Evolutionary conservation across 768 basidiomycete species (phyloP).

Genomic region (Termitomyces sp.): DNA sequence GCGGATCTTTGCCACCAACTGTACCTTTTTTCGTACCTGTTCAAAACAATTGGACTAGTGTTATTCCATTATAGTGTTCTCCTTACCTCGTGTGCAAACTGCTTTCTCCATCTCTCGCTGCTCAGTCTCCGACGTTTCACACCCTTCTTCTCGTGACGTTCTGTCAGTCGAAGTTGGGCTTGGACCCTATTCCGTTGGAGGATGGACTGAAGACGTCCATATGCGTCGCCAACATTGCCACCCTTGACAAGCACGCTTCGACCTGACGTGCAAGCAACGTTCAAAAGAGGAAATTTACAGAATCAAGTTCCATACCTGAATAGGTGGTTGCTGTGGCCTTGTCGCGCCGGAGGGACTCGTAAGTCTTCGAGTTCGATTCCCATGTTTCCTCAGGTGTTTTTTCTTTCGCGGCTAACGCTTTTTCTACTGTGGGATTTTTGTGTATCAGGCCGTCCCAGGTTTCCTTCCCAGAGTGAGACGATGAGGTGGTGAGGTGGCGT

Average conservation of each 20-base stretch:
- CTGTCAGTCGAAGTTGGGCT: conserved; percentile 41
- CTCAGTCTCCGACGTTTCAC: conserved; percentile 69
- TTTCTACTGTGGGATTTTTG: background rate
- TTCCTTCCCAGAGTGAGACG: background rate
- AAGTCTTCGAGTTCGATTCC: conserved; percentile 27
- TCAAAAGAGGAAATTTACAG: background rate
- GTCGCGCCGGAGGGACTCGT: conserved; percentile 12
- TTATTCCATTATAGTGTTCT: conserved; percentile 6
- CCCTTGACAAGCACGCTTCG: conserved; percentile 50
- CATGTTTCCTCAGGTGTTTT: conserved; percentile 33
- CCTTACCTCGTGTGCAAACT: conserved; percentile 75
- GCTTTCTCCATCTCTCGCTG: conserved; percentile 76
- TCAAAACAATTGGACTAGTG: conserved; percentile 8
- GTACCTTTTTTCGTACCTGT: conserved; percentile 84
- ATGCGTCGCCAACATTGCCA: conserved; percentile 45
- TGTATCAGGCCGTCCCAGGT: background rate
- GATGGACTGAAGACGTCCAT: conserved; percentile 45
- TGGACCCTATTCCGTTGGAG: conserved; percentile 55
- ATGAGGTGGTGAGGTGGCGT: background rate
- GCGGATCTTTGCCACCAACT: conserved; percentile 75
- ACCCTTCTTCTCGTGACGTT: conserved; percentile 82
- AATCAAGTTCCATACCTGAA: conserved; percentile 32
- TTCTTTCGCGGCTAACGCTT: accelerated
- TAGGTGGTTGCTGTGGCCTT: conserved; percentile 47
- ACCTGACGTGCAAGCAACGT: conserved; percentile 35